A percentile compares a stretch with the other conserved stretches of the same genome.
phyloP scores from a whole-genome alignment of 164 flowering plant species.

The Dillenia suffruticosa region DNA sequence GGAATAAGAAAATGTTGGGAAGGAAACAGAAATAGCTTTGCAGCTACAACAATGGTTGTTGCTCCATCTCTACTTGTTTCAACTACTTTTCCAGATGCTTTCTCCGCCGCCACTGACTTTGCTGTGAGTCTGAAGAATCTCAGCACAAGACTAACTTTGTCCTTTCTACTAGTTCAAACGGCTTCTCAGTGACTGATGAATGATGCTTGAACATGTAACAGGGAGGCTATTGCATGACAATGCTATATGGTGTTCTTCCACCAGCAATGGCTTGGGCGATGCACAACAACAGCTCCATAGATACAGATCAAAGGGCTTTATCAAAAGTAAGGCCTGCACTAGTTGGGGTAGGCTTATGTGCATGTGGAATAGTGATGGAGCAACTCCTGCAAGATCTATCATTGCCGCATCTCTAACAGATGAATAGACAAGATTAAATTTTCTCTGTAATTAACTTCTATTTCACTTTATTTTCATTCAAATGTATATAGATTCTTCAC shows the following conservation, averaged over 20 bases:
- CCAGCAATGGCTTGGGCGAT: constrained; percentile 86
- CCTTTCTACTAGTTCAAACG: too few species aligned
- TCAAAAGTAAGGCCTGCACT: constrained; percentile 37
- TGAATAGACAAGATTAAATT: too few species aligned
- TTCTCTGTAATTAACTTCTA: neutral
- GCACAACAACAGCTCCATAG: constrained; percentile 12
- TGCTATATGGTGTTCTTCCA: constrained; percentile 73
- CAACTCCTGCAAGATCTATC: constrained; percentile 52
- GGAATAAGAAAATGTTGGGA: constrained; percentile 46
- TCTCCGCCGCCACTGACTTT: constrained; percentile 66
- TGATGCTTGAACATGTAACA: constrained; percentile 18
- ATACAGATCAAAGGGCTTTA: constrained; percentile 9
- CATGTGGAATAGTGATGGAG: constrained; percentile 55
- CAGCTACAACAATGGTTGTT: constrained; percentile 42
- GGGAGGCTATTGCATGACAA: constrained; percentile 85
- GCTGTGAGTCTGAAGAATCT: constrained; percentile 47
- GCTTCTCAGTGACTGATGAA: too few species aligned
- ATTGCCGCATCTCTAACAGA: constrained; percentile 16
- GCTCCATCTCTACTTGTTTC: constrained; percentile 60
- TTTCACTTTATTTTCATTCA: neutral
- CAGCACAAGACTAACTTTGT: too few species aligned
- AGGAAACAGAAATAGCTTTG: constrained; percentile 32
- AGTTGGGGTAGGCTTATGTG: constrained; percentile 44
- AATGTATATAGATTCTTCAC: neutral
- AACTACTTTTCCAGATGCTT: constrained; percentile 54